Percentiles rank a stretch among this genome's conserved stretches.
Conservation (phyloP, 2,329 filamentous ascomycete species). For the Penicillium sp. region DNA sequence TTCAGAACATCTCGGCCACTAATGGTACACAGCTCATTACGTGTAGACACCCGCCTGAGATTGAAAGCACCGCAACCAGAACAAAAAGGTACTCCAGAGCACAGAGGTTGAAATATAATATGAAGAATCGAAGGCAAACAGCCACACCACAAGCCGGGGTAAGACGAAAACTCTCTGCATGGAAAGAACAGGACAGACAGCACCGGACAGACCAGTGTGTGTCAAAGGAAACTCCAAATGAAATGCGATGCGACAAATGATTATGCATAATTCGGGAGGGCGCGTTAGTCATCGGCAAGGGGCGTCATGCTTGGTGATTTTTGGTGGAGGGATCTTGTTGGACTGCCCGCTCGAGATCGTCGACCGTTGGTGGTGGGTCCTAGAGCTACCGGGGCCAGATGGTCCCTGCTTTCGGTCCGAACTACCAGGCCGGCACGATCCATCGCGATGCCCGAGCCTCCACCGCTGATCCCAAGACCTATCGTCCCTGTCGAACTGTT, state of each 20-base stretch:
- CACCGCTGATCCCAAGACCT: constrained; percentile 36
- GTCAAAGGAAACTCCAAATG: constrained; percentile 23
- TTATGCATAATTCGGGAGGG: constrained; percentile 18
- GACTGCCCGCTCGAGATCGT: constrained; percentile 48
- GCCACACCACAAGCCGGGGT: constrained; percentile 3
- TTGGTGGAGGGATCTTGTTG: constrained; percentile 46
- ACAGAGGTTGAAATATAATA: constrained; percentile 24
- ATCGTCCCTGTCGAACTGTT: constrained; percentile 43
- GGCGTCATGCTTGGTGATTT: constrained; percentile 40
- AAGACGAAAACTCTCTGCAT: constrained; percentile 1
- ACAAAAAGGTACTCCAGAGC: constrained; percentile 28
- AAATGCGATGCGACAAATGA: constrained; percentile 24
- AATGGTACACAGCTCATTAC: constrained; percentile 24
- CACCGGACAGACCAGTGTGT: constrained; percentile 1
- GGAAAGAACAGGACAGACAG: not conserved
- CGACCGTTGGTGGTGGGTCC: constrained; percentile 51
- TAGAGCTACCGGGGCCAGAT: constrained; percentile 60
- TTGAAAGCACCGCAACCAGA: constrained; percentile 16
- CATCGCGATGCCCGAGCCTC: constrained; percentile 44
- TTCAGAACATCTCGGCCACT: constrained; percentile 18
- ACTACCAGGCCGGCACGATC: constrained; percentile 73
- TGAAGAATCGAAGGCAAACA: constrained; percentile 23
- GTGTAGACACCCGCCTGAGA: constrained; percentile 22
- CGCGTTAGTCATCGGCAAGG: constrained; percentile 35
- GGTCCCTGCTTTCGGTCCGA: constrained; percentile 82